phyloP scores from a whole-genome alignment of 2,329 filamentous ascomycete species.

The Blastomyces emzantsi region DNA sequence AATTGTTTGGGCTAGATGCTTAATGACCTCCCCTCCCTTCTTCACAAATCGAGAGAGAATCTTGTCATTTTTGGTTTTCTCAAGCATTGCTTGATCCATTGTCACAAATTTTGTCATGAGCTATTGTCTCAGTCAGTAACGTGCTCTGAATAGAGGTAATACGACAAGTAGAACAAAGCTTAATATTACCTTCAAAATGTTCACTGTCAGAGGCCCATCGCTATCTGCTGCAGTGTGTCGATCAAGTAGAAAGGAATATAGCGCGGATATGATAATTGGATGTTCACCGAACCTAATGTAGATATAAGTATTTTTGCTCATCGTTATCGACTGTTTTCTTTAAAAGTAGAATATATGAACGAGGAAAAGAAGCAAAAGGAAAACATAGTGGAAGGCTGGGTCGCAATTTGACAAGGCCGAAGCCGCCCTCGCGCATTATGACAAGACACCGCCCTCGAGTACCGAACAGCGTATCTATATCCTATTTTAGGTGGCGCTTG shows the following conservation, averaged over 20 bases:
- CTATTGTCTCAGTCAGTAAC: conserved; percentile 28
- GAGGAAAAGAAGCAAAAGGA: background rate
- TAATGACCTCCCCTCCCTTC: conserved; percentile 49
- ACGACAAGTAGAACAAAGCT: background rate
- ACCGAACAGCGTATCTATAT: background rate
- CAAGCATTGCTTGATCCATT: conserved; percentile 48
- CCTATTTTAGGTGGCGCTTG: background rate
- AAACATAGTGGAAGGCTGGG: background rate
- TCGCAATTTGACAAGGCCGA: background rate
- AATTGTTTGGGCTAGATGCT: conserved; percentile 48
- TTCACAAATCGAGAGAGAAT: conserved; percentile 50
- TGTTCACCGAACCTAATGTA: conserved; percentile 41
- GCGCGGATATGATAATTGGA: conserved; percentile 38
- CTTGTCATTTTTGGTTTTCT: conserved; percentile 53
- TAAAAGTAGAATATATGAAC: background rate
- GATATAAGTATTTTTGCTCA: conserved; percentile 22
- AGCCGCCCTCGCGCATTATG: background rate
- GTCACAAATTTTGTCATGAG: conserved; percentile 49
- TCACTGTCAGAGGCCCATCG: conserved; percentile 36
- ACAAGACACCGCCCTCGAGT: background rate
- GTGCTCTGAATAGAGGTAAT: background rate
- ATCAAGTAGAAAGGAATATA: conserved; percentile 43
- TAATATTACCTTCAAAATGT: conserved; percentile 38
- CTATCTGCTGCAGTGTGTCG: conserved; percentile 41
- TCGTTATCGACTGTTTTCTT: background rate